Percentiles rank a stretch among this genome's conserved stretches.
phyloP scores from a whole-genome alignment of 2,329 filamentous ascomycete genomes.

The Sclerotinia subarctica region DNA sequence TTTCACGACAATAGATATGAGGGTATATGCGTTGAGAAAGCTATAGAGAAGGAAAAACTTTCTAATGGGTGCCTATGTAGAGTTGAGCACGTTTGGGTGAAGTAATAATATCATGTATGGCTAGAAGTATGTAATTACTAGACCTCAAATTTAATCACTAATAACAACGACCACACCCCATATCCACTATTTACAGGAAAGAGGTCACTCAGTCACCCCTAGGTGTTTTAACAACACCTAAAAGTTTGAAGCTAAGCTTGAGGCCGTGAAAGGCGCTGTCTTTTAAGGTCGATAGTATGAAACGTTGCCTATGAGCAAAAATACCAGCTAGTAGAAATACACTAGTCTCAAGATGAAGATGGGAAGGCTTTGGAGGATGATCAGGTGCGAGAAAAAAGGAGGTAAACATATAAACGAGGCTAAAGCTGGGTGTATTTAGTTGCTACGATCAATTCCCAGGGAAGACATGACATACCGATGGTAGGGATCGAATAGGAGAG shows the following conservation, averaged over 20 bases:
- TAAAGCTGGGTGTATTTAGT: too few species aligned
- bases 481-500: too few species aligned
- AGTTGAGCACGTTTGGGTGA: not conserved
- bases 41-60: not conserved
- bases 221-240: not conserved
- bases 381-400: not conserved
- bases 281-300: too few species aligned
- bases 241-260: too few species aligned
- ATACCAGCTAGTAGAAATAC: not conserved
- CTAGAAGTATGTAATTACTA: not conserved
- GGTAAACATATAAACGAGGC: not conserved
- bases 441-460: not conserved
- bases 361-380: too few species aligned
- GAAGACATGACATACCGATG: too few species aligned
- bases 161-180: not conserved
- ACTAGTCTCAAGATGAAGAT: not conserved
- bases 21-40: too few species aligned
- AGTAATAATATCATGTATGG: not conserved
- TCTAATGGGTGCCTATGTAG: not conserved
- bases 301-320: too few species aligned
- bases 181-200: not conserved
- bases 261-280: not conserved
- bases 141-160: not conserved
- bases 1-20: not conserved
- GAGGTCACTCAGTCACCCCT: not conserved